Evolutionary conservation across 208 protist genomes (phyloP).

Genomic region (Porcisia hertigi): DNA sequence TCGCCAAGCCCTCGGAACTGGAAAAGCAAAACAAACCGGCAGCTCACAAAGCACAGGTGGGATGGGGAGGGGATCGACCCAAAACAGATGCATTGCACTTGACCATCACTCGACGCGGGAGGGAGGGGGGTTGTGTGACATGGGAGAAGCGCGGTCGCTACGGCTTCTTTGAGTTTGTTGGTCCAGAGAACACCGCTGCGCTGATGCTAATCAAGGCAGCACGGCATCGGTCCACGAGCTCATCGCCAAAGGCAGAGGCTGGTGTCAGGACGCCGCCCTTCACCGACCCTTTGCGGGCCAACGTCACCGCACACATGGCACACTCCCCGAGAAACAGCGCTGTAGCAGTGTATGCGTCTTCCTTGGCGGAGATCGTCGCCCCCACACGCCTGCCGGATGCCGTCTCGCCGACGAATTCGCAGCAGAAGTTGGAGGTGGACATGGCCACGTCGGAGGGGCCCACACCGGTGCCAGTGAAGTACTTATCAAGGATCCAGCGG

Average conservation of each 20-base stretch:
- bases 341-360: slow-evolving; percentile 77
- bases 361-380: slow-evolving; percentile 31
- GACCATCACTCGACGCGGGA: not conserved
- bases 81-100: not conserved
- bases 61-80: not conserved
- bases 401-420: slow-evolving; percentile 56
- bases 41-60: not conserved
- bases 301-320: slow-evolving; percentile 45
- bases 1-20: not conserved
- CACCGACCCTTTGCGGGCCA: slow-evolving; percentile 42
- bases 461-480: slow-evolving; percentile 32
- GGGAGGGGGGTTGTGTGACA: not conserved
- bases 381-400: slow-evolving; percentile 43
- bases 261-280: slow-evolving; percentile 72
- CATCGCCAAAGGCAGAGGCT: slow-evolving; percentile 60
- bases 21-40: too few relatives aligned
- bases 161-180: slow-evolving; percentile 9
- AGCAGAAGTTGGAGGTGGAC: slow-evolving; percentile 44
- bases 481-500: slow-evolving; percentile 32
- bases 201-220: slow-evolving; percentile 43
- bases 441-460: slow-evolving; percentile 58
- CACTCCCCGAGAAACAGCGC: slow-evolving; percentile 65
- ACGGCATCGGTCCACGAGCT: slow-evolving; percentile 41
- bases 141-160: not conserved
- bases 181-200: slow-evolving; percentile 12